phyloP scores from a whole-genome alignment of 2,329 filamentous ascomycete species.

The Ophiostoma novo-ulmi region DNA sequence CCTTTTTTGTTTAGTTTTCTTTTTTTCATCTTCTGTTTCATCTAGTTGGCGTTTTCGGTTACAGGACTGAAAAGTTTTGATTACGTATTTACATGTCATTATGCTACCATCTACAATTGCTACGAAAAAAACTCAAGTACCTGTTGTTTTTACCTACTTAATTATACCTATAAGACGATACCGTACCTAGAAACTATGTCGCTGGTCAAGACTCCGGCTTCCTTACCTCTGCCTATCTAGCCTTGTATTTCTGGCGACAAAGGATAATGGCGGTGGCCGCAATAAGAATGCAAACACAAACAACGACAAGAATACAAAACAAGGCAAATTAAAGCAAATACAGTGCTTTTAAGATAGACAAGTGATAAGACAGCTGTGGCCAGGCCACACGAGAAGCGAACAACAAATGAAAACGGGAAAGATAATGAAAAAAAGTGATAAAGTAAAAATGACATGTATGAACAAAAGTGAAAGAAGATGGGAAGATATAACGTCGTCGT shows the following conservation, averaged over 20 bases:
- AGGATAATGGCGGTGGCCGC: neutral
- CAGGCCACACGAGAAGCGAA: constrained; percentile 11
- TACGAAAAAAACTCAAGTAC: neutral
- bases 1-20: constrained; percentile 2
- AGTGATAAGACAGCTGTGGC: constrained; percentile 2
- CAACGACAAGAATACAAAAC: neutral
- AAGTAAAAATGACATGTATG: neutral
- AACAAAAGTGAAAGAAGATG: neutral
- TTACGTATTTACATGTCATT: constrained; percentile 11
- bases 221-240: constrained; percentile 22
- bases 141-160: neutral
- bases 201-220: neutral
- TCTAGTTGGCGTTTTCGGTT: constrained; percentile 21
- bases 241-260: constrained; percentile 9
- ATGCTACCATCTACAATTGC: neutral
- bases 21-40: neutral
- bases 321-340: constrained; percentile 16
- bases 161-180: neutral
- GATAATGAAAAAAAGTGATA: neutral
- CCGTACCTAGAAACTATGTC: neutral
- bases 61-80: constrained; percentile 22
- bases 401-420: neutral
- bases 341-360: constrained; percentile 13
- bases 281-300: neutral
- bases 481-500: neutral